phyloP scores from a whole-genome alignment of 371 early-diverging fungal genomes.

The Gilbertella persicaria region DNA sequence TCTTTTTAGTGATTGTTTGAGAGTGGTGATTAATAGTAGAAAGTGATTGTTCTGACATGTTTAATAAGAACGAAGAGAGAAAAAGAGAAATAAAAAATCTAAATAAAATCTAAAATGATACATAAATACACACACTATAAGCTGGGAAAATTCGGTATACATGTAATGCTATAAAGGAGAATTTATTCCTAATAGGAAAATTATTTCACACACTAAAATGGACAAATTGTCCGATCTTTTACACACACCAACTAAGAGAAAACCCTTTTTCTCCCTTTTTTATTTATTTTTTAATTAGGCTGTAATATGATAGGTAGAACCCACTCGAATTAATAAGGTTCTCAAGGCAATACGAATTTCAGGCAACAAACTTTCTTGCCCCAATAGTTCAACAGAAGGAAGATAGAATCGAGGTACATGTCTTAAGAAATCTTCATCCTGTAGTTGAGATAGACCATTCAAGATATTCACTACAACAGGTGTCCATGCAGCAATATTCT shows the following conservation, averaged over 20 bases:
- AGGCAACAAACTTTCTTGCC: conserved; percentile 44
- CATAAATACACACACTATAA: too few relatives aligned
- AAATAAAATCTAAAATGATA: too few relatives aligned
- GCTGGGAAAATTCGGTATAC: too few relatives aligned
- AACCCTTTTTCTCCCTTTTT: background rate
- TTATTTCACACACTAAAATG: conserved; percentile 14
- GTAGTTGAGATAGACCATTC: conserved; percentile 45
- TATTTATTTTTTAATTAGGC: conserved; percentile 1
- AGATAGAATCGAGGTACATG: conserved; percentile 52
- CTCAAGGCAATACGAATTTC: conserved; percentile 52
- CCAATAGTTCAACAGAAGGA: conserved; percentile 49
- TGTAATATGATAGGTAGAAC: conserved; percentile 49
- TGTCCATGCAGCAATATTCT: conserved; percentile 59
- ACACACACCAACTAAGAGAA: background rate
- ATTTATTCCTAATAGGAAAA: conserved; percentile 3
- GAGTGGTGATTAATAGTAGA: too few relatives aligned
- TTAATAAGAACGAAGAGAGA: too few relatives aligned
- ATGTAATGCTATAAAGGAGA: too few relatives aligned
- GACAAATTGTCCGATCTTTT: conserved; percentile 3
- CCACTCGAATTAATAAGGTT: conserved; percentile 49
- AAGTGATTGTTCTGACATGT: too few relatives aligned
- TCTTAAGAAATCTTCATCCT: conserved; percentile 54
- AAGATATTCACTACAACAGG: conserved; percentile 55
- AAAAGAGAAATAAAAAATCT: too few relatives aligned
- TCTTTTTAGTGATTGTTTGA: conserved; percentile 5